A percentile compares a stretch with the other conserved stretches of the same genome.
Conservation (phyloP, 345 rosid species). For the Noccaea bulbosa region DNA sequence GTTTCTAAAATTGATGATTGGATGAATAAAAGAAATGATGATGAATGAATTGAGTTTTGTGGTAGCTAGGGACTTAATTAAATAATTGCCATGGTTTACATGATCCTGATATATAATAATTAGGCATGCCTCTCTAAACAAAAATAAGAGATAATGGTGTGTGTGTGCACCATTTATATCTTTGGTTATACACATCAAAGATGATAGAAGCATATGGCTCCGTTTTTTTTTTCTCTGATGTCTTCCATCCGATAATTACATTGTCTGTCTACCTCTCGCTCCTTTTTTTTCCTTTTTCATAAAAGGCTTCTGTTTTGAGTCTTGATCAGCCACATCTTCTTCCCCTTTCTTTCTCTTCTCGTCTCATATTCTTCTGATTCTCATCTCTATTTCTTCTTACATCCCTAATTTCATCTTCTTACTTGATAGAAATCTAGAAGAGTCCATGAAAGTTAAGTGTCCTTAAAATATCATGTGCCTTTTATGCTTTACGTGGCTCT, state of each 20-base stretch:
- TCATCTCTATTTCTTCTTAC: no score
- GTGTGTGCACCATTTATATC: conserved; percentile 12
- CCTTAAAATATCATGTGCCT: background rate
- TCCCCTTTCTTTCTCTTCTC: no score
- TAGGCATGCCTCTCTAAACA: background rate
- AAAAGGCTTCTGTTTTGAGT: no score
- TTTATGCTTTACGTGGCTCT: conserved; percentile 22
- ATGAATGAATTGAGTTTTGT: background rate
- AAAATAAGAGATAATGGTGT: background rate
- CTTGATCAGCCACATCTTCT: no score
- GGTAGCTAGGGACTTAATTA: conserved; percentile 14
- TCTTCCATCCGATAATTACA: no score
- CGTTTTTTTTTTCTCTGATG: no score
- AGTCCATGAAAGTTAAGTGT: no score
- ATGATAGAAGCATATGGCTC: background rate
- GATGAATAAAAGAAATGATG: conserved; percentile 13
- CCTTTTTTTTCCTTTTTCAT: no score
- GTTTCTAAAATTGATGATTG: conserved; percentile 2
- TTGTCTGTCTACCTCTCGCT: no score
- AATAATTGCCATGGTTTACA: conserved; percentile 30
- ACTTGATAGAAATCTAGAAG: background rate
- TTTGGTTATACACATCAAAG: conserved; percentile 6
- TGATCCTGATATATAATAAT: conserved; percentile 2
- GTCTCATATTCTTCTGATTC: no score
- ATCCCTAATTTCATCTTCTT: no score